A percentile compares a stretch with the other conserved stretches of the same genome.
phyloP scores from a whole-genome alignment of 1,284 basidiomycete genomes.

The Rhodotorula glutinis region DNA sequence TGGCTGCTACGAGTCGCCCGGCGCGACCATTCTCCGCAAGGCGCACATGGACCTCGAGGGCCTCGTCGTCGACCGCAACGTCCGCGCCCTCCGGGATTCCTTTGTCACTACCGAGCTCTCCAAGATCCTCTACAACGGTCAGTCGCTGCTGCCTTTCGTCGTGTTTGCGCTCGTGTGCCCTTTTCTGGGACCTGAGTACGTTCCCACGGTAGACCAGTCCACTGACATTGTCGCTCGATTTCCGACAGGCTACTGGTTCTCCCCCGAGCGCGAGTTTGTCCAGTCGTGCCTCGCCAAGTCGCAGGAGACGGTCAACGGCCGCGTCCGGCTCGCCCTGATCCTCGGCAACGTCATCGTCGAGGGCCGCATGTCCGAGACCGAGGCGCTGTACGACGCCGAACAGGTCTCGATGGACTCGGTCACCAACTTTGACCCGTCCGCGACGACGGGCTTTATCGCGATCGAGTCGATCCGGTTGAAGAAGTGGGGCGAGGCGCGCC shows the following conservation, averaged over 20 bases:
- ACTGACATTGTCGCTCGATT: accelerated
- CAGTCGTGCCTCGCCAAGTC: constrained; percentile 82
- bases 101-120: constrained; percentile 88
- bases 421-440: constrained; percentile 91
- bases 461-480: constrained; percentile 94
- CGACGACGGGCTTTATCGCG: constrained; percentile 86
- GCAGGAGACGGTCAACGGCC: constrained; percentile 93
- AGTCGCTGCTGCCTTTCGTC: constrained; percentile 52
- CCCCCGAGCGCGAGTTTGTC: constrained; percentile 94
- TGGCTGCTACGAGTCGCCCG: constrained; percentile 97
- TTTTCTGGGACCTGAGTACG: too few species aligned
- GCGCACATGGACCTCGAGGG: constrained; percentile 98
- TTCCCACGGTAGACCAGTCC: too few species aligned
- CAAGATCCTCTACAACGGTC: constrained; percentile 92
- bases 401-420: constrained; percentile 99
- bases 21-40: constrained; percentile 88
- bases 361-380: constrained; percentile 76
- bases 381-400: constrained; percentile 86
- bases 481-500: constrained; percentile 61
- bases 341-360: constrained; percentile 96
- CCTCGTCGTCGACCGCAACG: constrained; percentile 93
- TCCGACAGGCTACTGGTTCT: constrained; percentile 57
- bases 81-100: constrained; percentile 88
- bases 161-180: too few species aligned
- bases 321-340: constrained; percentile 85